phyloP scores from a whole-genome alignment of 2,329 filamentous ascomycete genomes.

The Chrysoporthe austroafricana region DNA sequence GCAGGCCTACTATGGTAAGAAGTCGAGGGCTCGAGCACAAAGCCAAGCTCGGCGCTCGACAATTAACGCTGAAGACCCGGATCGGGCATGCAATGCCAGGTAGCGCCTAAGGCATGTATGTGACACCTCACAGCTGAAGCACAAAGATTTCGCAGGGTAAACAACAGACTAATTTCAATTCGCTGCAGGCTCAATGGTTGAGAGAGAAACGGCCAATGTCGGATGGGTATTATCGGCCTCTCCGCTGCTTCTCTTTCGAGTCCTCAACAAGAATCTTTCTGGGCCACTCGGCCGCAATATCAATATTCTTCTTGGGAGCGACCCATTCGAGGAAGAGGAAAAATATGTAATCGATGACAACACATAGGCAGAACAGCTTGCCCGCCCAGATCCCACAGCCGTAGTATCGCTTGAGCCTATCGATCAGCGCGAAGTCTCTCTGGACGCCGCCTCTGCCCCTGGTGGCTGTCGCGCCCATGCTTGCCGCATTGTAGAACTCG shows the following conservation, averaged over 20 bases:
- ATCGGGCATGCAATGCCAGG: not conserved
- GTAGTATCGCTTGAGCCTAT: conserved; percentile 93
- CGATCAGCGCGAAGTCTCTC: conserved; percentile 84
- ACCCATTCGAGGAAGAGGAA: conserved; percentile 87
- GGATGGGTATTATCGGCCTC: conserved; percentile 19
- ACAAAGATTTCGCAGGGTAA: not conserved
- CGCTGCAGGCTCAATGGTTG: too few species aligned
- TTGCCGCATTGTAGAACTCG: conserved; percentile 76
- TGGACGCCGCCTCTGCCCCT: conserved; percentile 67
- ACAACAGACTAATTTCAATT: too few species aligned
- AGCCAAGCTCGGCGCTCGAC: not conserved
- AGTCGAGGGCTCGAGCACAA: not conserved
- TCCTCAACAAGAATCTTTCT: conserved; percentile 58
- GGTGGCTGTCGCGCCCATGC: conserved; percentile 65
- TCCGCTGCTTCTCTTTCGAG: conserved; percentile 19
- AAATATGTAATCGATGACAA: conserved; percentile 90
- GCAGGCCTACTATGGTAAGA: not conserved
- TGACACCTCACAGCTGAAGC: not conserved
- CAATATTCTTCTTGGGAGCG: conserved; percentile 83
- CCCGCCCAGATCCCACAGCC: conserved; percentile 98
- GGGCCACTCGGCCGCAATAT: conserved; percentile 90
- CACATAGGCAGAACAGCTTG: conserved; percentile 94
- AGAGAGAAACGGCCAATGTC: not conserved
- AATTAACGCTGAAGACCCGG: not conserved
- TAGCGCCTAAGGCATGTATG: not conserved